A percentile compares a stretch with the other conserved stretches of the same genome.
phyloP scores from a whole-genome alignment of 352 stramenopile species.

The Phytophthora citrophthora region DNA sequence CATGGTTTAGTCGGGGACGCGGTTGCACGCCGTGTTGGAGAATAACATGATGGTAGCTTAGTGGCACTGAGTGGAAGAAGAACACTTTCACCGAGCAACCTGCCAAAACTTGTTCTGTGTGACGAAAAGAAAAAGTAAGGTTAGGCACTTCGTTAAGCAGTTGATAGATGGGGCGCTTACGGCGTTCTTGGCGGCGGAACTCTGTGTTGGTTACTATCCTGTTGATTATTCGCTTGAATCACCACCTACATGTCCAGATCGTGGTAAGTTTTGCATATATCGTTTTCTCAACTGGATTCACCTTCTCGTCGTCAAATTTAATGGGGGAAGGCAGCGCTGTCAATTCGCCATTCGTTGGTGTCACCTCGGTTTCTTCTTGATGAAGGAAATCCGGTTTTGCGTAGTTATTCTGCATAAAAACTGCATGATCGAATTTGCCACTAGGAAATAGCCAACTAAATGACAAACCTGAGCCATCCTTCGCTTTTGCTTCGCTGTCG shows the following conservation, averaged over 20 bases:
- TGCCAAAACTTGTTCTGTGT: constrained; percentile 11
- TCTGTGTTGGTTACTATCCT: background rate
- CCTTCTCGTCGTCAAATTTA: constrained; percentile 2
- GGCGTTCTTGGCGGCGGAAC: background rate
- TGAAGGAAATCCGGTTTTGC: constrained; percentile 47
- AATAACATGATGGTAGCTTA: constrained; percentile 5
- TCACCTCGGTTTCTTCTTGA: constrained; percentile 16
- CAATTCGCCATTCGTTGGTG: background rate
- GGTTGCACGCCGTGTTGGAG: background rate
- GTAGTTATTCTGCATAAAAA: constrained; percentile 28
- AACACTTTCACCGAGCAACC: constrained; percentile 42
- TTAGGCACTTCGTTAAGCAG: background rate
- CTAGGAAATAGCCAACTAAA: background rate
- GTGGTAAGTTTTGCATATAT: background rate
- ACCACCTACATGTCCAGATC: background rate
- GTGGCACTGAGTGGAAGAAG: constrained; percentile 41
- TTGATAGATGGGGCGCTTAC: constrained; percentile 1
- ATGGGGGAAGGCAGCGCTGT: constrained; percentile 4
- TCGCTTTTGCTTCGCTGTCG: constrained; percentile 11
- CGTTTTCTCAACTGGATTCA: background rate
- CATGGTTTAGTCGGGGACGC: constrained; percentile 4
- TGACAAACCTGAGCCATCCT: constrained; percentile 21
- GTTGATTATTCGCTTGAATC: constrained; percentile 3
- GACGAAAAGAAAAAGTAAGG: background rate
- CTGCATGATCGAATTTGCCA: background rate